Percentiles rank a stretch among this genome's conserved stretches.
Conservation (phyloP, 2,329 filamentous ascomycete species). For the Cladosporium oxysporum region DNA sequence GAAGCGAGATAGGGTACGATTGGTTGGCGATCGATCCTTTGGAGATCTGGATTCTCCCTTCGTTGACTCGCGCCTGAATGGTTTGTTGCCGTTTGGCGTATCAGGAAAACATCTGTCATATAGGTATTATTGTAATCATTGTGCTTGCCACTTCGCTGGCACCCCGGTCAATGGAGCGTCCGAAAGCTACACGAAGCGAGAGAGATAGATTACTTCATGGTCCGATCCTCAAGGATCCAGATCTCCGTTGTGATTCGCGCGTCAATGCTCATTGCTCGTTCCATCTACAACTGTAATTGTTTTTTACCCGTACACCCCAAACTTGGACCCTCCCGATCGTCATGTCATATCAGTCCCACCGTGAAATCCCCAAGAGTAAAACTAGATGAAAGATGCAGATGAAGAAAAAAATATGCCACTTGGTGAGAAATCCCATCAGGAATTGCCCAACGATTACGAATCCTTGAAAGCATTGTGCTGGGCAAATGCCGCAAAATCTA, state of each 20-base stretch:
- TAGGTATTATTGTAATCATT: neutral
- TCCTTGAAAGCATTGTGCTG: constrained; percentile 25
- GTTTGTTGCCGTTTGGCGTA: no score
- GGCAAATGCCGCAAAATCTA: constrained; percentile 27
- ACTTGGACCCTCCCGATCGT: neutral
- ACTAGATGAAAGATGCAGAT: neutral
- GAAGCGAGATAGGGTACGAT: neutral
- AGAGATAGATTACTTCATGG: no score
- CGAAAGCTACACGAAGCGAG: no score
- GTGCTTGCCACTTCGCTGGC: neutral
- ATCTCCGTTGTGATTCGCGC: neutral
- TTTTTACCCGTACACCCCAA: neutral
- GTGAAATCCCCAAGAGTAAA: no score
- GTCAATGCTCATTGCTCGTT: neutral
- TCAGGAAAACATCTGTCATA: no score
- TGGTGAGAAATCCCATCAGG: neutral
- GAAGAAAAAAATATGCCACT: neutral
- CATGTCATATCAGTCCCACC: neutral
- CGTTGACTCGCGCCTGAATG: neutral
- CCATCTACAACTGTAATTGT: constrained; percentile 1
- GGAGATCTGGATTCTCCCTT: neutral
- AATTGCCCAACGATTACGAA: neutral
- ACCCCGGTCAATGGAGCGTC: neutral
- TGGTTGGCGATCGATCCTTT: neutral
- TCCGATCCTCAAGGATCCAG: neutral